Conservation (phyloP, 2,329 filamentous ascomycete genomes). For the Rutstroemia sp. region DNA sequence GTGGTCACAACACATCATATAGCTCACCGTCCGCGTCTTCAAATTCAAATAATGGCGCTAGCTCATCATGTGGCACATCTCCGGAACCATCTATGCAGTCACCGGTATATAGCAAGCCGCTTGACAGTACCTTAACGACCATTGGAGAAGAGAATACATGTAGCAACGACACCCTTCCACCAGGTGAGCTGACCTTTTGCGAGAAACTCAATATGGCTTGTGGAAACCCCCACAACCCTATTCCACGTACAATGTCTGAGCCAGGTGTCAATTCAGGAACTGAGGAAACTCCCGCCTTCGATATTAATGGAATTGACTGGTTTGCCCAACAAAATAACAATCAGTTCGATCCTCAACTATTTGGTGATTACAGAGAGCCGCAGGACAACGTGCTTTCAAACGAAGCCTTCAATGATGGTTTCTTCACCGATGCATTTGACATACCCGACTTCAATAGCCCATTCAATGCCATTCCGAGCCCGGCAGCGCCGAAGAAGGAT, state of each 20-base stretch:
- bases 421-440: slow-evolving; percentile 66
- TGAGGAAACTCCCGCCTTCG: slow-evolving; percentile 32
- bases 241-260: slow-evolving; percentile 39
- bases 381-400: slow-evolving; percentile 72
- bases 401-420: slow-evolving; percentile 36
- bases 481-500: slow-evolving; percentile 51
- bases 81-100: slow-evolving; percentile 70
- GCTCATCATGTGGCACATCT: slow-evolving; percentile 67
- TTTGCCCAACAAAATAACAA: slow-evolving; percentile 74
- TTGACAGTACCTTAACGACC: slow-evolving; percentile 52
- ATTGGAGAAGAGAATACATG: slow-evolving; percentile 58
- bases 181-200: slow-evolving; percentile 45
- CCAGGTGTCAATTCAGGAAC: slow-evolving; percentile 20
- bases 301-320: slow-evolving; percentile 59
- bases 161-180: slow-evolving; percentile 30
- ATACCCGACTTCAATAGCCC: slow-evolving; percentile 70
- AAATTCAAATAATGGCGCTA: slow-evolving; percentile 51
- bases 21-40: slow-evolving; percentile 60
- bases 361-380: slow-evolving; percentile 85
- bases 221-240: slow-evolving; percentile 43
- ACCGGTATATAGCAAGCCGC: slow-evolving; percentile 51
- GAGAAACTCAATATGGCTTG: slow-evolving; percentile 50
- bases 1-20: slow-evolving; percentile 44
- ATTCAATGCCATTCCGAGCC: slow-evolving; percentile 55
- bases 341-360: slow-evolving; percentile 84